Evolutionary conservation across 495 filamentous ascomycete species (phyloP), one percentile per base, ranked within the genome.

Genomic region (Symbiotaphrina buchneri): DNA sequence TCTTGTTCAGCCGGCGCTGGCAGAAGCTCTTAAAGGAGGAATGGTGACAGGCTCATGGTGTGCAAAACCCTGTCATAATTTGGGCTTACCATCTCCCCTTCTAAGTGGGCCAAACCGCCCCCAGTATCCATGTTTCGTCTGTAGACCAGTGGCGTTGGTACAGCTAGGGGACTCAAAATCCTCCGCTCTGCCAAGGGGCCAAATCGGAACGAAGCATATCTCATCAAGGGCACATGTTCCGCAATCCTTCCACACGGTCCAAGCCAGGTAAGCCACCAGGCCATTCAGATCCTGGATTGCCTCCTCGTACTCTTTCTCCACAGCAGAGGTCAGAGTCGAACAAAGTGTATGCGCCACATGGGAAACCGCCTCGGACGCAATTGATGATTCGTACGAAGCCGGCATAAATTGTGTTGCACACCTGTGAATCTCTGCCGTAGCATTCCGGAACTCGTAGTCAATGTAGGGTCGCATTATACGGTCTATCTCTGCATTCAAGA

Each of bases 141-240:
- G 22, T 25, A 25, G 7, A 25, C 22, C 13, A 13, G 8, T 25
- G 7, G 32, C 39, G 36, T 55, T 51, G 26, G 39, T 42, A 34
- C 66, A 71, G 25, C 48, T 46, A 1, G 68, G 68, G 13, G 53
- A 43, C 17, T 55, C 42, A 39, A 67, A 59, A 35, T 72, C 66
- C 13, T 62, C 51, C 0, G 50, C 39, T 0, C 54, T 54, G 0
- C 71, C 71, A 41, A 59, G 54, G 0, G 71, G 72, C 67, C 70
- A 76, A 44, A 75, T 67, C 0, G 72, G 63, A 2, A 71, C 40
- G n/a, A 71, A 56, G 47, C 71, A 75, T n/a, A 69, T 52, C 45
- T 76, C 64, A 33, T 68, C 59, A 11, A 49, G 44, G 0, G 35
- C 44, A 34, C 71, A 76, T 10, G 47, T 49, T 3, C 51, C 47